Evolutionary conservation across 2,329 filamentous ascomycete genomes (phyloP).

Genomic region (Westerdykella ornata): DNA sequence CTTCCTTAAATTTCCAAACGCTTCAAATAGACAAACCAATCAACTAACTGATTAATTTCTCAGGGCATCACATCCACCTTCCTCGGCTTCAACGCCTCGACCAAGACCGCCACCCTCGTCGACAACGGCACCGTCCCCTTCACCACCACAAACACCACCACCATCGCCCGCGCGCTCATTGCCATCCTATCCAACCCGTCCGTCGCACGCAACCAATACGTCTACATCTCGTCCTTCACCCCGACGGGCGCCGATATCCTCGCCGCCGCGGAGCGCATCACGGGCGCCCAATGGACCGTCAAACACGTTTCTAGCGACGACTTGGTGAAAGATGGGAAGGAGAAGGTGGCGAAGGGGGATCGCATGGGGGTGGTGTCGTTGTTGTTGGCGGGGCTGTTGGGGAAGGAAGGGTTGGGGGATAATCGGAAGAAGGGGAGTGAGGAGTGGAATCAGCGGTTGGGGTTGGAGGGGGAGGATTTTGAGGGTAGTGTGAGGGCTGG

Average conservation of each 20-base stretch:
- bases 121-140: slow-evolving; percentile 52
- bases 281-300: slow-evolving; percentile 48
- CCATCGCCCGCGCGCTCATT: slow-evolving; percentile 49
- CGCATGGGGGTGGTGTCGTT: slow-evolving; percentile 17
- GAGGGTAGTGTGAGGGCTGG: slow-evolving; percentile 32
- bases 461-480: slow-evolving; percentile 37
- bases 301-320: slow-evolving; percentile 33
- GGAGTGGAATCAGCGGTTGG: slow-evolving; percentile 37
- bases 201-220: slow-evolving; percentile 52
- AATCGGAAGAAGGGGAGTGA: slow-evolving; percentile 22
- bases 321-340: slow-evolving; percentile 25
- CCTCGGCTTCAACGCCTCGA: slow-evolving; percentile 47
- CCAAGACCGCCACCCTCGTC: slow-evolving; percentile 49
- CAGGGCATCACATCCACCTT: slow-evolving; percentile 46
- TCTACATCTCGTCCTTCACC: slow-evolving; percentile 53
- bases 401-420: slow-evolving; percentile 19
- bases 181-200: slow-evolving; percentile 46
- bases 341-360: slow-evolving; percentile 36
- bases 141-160: slow-evolving; percentile 46
- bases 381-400: slow-evolving; percentile 16
- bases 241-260: slow-evolving; percentile 55
- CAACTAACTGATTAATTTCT: no score
- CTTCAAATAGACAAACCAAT: not conserved
- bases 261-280: slow-evolving; percentile 47
- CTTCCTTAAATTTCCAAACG: no score